These are phyloP conservation scores for Trichopus zeylanicus DNA, from an alignment of 116 monocot genomes.

Conservation along the genomic window DNA sequence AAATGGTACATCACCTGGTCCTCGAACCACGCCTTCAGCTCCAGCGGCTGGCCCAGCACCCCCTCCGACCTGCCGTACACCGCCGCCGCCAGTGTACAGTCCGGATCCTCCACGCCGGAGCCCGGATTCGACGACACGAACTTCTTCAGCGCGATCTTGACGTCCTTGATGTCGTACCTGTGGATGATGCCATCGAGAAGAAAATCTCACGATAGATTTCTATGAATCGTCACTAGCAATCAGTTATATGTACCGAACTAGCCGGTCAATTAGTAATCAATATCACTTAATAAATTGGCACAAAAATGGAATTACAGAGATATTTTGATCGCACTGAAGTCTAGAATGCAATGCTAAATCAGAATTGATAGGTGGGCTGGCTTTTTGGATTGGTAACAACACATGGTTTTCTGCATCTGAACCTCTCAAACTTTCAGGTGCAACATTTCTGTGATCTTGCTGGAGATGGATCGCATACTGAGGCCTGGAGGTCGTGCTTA, in stretches of 20 bases:
- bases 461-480: conserved; percentile 86
- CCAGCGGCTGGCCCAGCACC: conserved; percentile 50
- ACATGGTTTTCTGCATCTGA: neutral
- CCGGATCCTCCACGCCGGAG: conserved; percentile 7
- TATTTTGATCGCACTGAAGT: too few species aligned
- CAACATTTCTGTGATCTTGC: conserved; percentile 49
- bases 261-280: too few species aligned
- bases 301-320: too few species aligned
- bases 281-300: too few species aligned
- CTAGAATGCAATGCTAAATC: too few species aligned
- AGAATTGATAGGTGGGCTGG: too few species aligned
- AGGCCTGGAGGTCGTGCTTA: conserved; percentile 66
- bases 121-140: conserved; percentile 48
- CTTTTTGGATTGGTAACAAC: too few species aligned
- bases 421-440: conserved; percentile 33
- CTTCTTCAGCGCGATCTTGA: conserved; percentile 28
- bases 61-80: conserved; percentile 49
- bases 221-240: too few species aligned
- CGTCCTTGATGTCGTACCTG: conserved; percentile 21
- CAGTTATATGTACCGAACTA: too few species aligned
- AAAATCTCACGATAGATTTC: too few species aligned
- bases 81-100: conserved; percentile 29
- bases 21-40: conserved; percentile 85
- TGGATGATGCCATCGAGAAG: too few species aligned
- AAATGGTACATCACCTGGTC: conserved; percentile 79